Base-by-base conservation (phyloP, 75 land plant species). In the Chamaecyparis obtusa region DNA sequence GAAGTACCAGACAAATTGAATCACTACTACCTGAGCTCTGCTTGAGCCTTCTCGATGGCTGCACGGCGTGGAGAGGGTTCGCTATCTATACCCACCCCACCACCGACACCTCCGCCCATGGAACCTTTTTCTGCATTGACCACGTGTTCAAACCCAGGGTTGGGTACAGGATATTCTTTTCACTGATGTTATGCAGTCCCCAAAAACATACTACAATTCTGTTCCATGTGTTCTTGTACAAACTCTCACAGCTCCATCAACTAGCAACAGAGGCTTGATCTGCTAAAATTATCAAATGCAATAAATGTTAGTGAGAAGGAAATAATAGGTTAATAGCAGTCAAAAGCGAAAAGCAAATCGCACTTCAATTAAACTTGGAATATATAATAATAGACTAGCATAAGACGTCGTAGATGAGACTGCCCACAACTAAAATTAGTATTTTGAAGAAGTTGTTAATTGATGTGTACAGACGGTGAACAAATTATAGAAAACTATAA, bases 91-190 rank as follows among this genome's bases (percentile, higher is more conserved):
- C 87, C 91, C 85, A 95, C 87, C 86, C 94, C 96, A 85, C 93
- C 92, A 86, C 92, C 95, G 90, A 93, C 88, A 88, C 94, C 93
- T 86, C 93, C 96, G 88, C 96, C 99, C 99, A 96, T 96, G 94
- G 96, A 95, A 93, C 92, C 99, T 86, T 91, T 88, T 90, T 96
- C 97, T 86, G 96, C 96, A 96, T 97, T 89, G 90, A 94, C 94
- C 86, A 91, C 32, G 85, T 87, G 55, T 87, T 85, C 83, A 89
- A 88, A 90, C 86, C 90, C 95, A 86, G 92, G 91, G 81, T 86
- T 85, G 88, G 81, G 89, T 91, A 88, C 95, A 92, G 90, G 88
- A 90, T 90, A 90, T 85, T 83, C 90, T 88, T 74, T 82, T 60
- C 71, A 83, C 37, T 51, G 14, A 56, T 49, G 48, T 83, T 49